Conservation (phyloP, 805 yeast genomes). For the Starmerella potacharoeniae region DNA sequence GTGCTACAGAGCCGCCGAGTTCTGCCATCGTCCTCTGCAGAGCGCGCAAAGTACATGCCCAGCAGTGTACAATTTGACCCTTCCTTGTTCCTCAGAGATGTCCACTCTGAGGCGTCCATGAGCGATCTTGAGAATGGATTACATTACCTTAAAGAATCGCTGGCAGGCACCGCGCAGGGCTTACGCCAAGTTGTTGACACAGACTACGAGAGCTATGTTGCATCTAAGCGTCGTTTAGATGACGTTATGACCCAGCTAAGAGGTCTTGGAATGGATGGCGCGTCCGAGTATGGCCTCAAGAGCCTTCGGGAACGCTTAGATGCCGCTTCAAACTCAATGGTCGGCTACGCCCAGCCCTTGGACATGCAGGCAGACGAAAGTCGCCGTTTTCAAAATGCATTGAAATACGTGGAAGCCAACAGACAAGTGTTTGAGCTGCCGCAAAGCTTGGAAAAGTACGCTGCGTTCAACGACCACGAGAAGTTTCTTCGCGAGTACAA, state of each 20-base stretch:
- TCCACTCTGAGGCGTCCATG: slow-evolving; percentile 46
- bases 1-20: slow-evolving; percentile 24
- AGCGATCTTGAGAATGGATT: slow-evolving; percentile 40
- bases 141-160: slow-evolving; percentile 38
- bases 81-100: slow-evolving; percentile 40
- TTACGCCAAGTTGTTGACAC: slow-evolving; percentile 42
- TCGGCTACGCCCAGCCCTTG: slow-evolving; percentile 48
- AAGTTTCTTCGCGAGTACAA: slow-evolving; percentile 47
- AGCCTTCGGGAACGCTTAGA: slow-evolving; percentile 31
- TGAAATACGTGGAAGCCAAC: slow-evolving; percentile 42
- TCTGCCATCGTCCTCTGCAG: slow-evolving; percentile 21
- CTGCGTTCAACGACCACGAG: slow-evolving; percentile 45
- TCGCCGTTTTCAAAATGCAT: slow-evolving; percentile 38
- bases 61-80: slow-evolving; percentile 47
- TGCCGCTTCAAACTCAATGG: slow-evolving; percentile 43
- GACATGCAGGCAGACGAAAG: slow-evolving; percentile 41
- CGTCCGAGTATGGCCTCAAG: slow-evolving; percentile 28
- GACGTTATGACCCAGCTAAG: slow-evolving; percentile 44
- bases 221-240: slow-evolving; percentile 53
- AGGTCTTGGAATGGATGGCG: slow-evolving; percentile 28
- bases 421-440: slow-evolving; percentile 49
- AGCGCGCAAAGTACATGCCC: slow-evolving; percentile 40
- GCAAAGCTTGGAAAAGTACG: slow-evolving; percentile 33
- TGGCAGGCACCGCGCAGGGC: slow-evolving; percentile 37
- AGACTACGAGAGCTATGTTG: slow-evolving; percentile 55